A percentile compares a stretch with the other conserved stretches of the same genome.
phyloP scores from a whole-genome alignment of 805 yeast species.

The Myxozyma udenii region DNA sequence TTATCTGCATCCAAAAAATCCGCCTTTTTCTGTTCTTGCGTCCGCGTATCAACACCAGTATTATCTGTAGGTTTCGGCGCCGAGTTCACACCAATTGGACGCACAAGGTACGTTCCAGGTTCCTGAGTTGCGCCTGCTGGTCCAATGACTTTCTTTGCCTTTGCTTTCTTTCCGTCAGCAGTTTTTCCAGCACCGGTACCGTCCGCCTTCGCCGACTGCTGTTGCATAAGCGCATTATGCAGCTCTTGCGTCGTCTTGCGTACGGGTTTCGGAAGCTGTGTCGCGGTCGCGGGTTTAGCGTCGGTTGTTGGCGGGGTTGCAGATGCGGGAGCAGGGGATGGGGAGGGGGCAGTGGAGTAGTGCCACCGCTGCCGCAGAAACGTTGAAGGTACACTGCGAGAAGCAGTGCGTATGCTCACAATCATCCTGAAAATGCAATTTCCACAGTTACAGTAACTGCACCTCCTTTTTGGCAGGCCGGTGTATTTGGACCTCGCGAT shows the following conservation, averaged over 20 bases:
- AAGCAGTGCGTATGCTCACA: no score
- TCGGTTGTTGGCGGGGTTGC: no score
- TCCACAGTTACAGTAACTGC: no score
- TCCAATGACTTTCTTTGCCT: neutral
- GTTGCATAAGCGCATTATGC: slow-evolving; percentile 1
- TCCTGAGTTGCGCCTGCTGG: slow-evolving; percentile 3
- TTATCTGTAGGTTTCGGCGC: slow-evolving; percentile 44
- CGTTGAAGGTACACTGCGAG: no score
- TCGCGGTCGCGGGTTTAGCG: neutral
- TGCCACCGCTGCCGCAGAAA: no score
- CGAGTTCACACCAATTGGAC: slow-evolving; percentile 48
- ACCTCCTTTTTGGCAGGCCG: no score
- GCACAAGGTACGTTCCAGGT: slow-evolving; percentile 23
- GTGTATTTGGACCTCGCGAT: no score
- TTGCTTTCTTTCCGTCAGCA: slow-evolving; percentile 1
- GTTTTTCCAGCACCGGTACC: slow-evolving; percentile 7
- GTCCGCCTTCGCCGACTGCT: slow-evolving; percentile 3
- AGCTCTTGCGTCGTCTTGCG: slow-evolving; percentile 8
- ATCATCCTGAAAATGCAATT: no score
- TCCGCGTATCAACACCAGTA: slow-evolving; percentile 43
- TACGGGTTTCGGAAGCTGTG: neutral
- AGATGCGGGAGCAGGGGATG: no score
- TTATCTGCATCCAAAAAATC: slow-evolving; percentile 52
- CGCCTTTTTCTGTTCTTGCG: slow-evolving; percentile 41
- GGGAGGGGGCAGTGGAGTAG: no score